A percentile compares a stretch with the other conserved stretches of the same genome.
phyloP scores from a whole-genome alignment of 305 asterid species.

The Petunia hybrid region DNA sequence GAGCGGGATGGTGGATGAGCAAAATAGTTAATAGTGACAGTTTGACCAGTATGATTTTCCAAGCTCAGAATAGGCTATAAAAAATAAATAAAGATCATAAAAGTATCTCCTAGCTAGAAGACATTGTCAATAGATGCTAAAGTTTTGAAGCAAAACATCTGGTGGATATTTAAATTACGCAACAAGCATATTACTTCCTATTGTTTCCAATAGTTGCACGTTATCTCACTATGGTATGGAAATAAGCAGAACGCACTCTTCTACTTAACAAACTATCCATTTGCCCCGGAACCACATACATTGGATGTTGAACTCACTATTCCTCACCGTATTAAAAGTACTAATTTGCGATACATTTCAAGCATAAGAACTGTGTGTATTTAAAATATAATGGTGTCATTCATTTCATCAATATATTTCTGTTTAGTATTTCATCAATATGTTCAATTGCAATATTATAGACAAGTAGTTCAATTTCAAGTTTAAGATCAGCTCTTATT shows the following conservation, averaged over 20 bases:
- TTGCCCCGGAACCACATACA: background rate
- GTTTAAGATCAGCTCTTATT: background rate
- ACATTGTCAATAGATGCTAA: background rate
- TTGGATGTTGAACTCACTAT: background rate
- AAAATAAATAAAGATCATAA: background rate
- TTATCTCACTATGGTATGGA: background rate
- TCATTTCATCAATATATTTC: too few relatives aligned
- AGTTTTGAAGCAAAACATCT: constrained; percentile 12
- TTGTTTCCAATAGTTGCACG: background rate
- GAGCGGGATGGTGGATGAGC: constrained; percentile 11
- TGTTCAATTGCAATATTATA: constrained; percentile 23
- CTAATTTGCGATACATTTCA: background rate
- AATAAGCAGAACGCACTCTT: background rate
- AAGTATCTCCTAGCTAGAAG: background rate
- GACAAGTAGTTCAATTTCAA: constrained; percentile 7
- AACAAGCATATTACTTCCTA: constrained; percentile 15
- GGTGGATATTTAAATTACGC: background rate
- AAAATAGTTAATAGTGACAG: background rate
- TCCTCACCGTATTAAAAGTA: background rate
- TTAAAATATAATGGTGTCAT: background rate
- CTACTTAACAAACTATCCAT: background rate
- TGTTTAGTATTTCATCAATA: constrained; percentile 16
- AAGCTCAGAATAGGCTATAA: constrained; percentile 25
- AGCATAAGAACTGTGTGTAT: background rate
- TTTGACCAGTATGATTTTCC: constrained; percentile 5